Evolutionary conservation across 2,329 filamentous ascomycete species (phyloP).

Genomic region (Rugonectria rugulosa): DNA sequence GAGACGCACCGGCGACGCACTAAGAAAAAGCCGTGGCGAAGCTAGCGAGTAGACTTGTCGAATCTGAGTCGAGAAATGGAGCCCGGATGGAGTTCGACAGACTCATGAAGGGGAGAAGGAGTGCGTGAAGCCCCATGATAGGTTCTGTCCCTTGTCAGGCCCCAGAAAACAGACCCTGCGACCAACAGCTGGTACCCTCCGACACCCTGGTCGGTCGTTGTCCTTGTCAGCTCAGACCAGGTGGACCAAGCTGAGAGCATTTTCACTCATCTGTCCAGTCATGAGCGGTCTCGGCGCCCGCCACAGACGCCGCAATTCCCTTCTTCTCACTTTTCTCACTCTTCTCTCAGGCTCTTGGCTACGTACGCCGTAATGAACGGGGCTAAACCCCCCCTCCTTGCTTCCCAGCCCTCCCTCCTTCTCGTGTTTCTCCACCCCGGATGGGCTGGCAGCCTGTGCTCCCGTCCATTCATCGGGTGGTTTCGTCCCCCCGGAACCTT

Average conservation of each 20-base stretch:
- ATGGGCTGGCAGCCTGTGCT: slow-evolving; percentile 3
- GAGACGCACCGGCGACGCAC: slow-evolving; percentile 11
- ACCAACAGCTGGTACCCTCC: slow-evolving; percentile 24
- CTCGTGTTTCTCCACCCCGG: too few species aligned
- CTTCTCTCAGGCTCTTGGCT: too few species aligned
- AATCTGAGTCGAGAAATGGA: slow-evolving; percentile 6
- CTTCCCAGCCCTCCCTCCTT: not conserved
- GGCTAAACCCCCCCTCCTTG: slow-evolving; percentile 4
- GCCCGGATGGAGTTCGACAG: not conserved
- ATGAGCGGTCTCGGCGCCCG: slow-evolving; percentile 11
- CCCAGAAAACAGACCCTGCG: slow-evolving; percentile 2
- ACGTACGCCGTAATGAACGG: slow-evolving; percentile 5
- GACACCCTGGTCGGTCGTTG: slow-evolving; percentile 25
- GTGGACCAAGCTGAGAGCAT: not conserved
- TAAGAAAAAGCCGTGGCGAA: slow-evolving; percentile 6
- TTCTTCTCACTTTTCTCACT: too few species aligned
- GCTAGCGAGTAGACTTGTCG: slow-evolving; percentile 8
- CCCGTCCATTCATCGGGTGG: slow-evolving; percentile 9
- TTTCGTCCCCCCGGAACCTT: slow-evolving; percentile 3
- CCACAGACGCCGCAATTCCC: not conserved
- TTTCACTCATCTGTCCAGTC: slow-evolving; percentile 3
- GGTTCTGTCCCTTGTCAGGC: not conserved
- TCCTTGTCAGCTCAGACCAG: slow-evolving; percentile 8
- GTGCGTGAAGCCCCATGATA: slow-evolving; percentile 3
- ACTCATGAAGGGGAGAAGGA: slow-evolving; percentile 2